Evolutionary conservation across 805 yeast species (phyloP).

Genomic region (Ogataea polymorpha): DNA sequence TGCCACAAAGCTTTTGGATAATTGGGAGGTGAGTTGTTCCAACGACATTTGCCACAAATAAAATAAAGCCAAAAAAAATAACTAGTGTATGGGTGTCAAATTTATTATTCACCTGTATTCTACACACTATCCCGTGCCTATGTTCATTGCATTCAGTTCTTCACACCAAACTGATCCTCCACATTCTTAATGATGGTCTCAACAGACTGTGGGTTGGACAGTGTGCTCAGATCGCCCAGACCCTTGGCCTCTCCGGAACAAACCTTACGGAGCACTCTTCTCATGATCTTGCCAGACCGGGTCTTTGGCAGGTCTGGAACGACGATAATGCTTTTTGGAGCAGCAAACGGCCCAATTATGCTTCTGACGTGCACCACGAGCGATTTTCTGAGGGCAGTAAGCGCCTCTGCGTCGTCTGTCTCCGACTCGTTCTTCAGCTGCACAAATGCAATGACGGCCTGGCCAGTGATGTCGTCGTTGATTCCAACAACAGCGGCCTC

Average conservation of each 20-base stretch:
- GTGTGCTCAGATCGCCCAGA: slow-evolving; percentile 88
- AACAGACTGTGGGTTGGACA: slow-evolving; percentile 83
- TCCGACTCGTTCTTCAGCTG: slow-evolving; percentile 60
- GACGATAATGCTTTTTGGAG: slow-evolving; percentile 79
- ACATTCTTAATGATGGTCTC: slow-evolving; percentile 71
- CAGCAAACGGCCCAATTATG: slow-evolving; percentile 92
- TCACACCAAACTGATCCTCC: slow-evolving; percentile 40
- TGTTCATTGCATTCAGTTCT: slow-evolving; percentile 22
- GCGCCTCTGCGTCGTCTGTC: slow-evolving; percentile 37
- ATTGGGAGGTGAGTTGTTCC: slow-evolving; percentile 64
- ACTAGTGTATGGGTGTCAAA: background rate
- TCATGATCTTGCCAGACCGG: slow-evolving; percentile 97
- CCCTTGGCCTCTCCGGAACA: slow-evolving; percentile 89
- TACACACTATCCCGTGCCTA: background rate
- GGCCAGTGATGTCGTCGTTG: slow-evolving; percentile 94
- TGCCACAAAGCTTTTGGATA: slow-evolving; percentile 60
- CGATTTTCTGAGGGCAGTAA: slow-evolving; percentile 64
- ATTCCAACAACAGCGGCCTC: slow-evolving; percentile 98
- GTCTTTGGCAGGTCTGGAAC: slow-evolving; percentile 96
- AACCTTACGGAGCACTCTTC: slow-evolving; percentile 93
- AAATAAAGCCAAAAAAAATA: background rate
- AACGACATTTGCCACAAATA: slow-evolving; percentile 45
- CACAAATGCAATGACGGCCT: slow-evolving; percentile 94
- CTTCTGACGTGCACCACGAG: slow-evolving; percentile 85
- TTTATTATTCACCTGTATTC: background rate